phyloP scores from a whole-genome alignment of 208 protist species.

The Leishmania turanica region DNA sequence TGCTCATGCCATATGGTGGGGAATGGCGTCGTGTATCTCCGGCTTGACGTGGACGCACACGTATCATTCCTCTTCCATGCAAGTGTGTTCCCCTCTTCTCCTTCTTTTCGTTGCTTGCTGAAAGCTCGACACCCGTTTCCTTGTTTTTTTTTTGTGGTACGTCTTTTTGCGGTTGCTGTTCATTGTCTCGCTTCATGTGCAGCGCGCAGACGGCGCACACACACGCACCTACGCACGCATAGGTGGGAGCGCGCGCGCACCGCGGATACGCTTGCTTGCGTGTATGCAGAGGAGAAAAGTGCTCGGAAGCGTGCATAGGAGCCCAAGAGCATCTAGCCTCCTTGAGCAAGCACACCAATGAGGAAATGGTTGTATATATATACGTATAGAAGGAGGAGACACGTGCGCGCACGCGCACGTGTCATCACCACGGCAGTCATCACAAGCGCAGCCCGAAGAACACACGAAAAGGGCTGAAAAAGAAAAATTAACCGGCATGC shows the following conservation, averaged over 20 bases:
- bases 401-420: not conserved
- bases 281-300: not conserved
- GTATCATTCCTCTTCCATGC: not conserved
- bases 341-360: not conserved
- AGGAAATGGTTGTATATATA: not conserved
- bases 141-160: not conserved
- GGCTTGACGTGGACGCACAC: not conserved
- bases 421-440: not conserved
- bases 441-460: not conserved
- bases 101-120: not conserved
- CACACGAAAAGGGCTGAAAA: not conserved
- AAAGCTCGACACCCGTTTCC: no score
- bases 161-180: not conserved
- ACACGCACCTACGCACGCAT: not conserved
- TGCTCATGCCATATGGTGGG: not conserved
- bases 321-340: not conserved
- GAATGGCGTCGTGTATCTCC: not conserved
- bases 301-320: not conserved
- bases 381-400: not conserved
- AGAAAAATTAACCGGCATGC: conserved; percentile 5
- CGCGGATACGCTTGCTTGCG: not conserved
- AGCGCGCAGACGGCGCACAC: not conserved
- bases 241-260: not conserved
- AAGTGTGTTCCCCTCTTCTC: not conserved
- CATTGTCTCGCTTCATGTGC: not conserved